Conservation (phyloP, 345 rosid genomes). For the Geranium brycei region DNA sequence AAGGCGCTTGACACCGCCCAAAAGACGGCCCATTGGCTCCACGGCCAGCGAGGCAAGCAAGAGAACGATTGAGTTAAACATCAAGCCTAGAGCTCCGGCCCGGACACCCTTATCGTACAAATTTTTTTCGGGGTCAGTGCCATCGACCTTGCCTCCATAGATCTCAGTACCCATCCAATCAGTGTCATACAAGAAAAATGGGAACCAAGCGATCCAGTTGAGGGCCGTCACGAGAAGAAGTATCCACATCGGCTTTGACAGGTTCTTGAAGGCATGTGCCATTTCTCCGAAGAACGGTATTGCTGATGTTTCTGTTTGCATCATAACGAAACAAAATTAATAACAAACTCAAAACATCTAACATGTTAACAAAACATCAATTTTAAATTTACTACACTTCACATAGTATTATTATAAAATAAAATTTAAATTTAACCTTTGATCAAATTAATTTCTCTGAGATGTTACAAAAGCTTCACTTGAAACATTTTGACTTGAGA, state of each 20-base stretch:
- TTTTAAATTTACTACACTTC: too few relatives aligned
- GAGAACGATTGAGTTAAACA: slow-evolving; percentile 36
- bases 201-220: slow-evolving; percentile 45
- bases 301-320: neutral
- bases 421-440: too few relatives aligned
- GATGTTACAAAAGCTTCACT: too few relatives aligned
- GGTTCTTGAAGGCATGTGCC: slow-evolving; percentile 30
- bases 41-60: slow-evolving; percentile 21
- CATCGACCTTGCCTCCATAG: slow-evolving; percentile 25
- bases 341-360: too few relatives aligned
- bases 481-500: too few relatives aligned
- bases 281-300: slow-evolving; percentile 29
- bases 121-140: neutral
- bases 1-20: slow-evolving; percentile 23
- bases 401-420: too few relatives aligned
- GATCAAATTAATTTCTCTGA: too few relatives aligned
- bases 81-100: slow-evolving; percentile 30
- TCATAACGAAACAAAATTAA: neutral
- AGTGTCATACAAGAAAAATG: slow-evolving; percentile 37
- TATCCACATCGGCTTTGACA: slow-evolving; percentile 41
- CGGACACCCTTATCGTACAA: slow-evolving; percentile 30
- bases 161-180: slow-evolving; percentile 49
- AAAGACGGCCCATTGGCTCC: slow-evolving; percentile 15
- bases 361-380: too few relatives aligned
- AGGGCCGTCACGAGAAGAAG: slow-evolving; percentile 33